A percentile compares a stretch with the other conserved stretches of the same genome.
These are phyloP conservation scores for Aspergillus aculeatinus DNA, from an alignment of 2,329 filamentous ascomycete genomes.

Conservation along the genomic window DNA sequence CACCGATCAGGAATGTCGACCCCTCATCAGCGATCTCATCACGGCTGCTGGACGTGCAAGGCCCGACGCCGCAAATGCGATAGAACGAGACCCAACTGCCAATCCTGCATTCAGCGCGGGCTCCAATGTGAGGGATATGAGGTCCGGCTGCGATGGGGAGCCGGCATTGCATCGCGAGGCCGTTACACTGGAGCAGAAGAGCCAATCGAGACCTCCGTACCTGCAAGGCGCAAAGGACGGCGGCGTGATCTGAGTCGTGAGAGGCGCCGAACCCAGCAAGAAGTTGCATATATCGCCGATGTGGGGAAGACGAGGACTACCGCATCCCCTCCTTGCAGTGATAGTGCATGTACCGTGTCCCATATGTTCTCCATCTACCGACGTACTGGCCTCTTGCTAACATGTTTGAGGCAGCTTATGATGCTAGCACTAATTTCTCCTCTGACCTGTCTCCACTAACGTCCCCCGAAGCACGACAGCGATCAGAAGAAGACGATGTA, in stretches of 20 bases:
- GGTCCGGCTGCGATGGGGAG: conserved; percentile 31
- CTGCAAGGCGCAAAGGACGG: conserved; percentile 25
- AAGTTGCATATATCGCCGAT: background rate
- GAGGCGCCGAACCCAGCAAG: conserved; percentile 6
- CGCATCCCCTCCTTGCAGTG: background rate
- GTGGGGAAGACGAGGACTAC: background rate
- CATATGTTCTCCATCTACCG: background rate
- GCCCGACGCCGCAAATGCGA: conserved; percentile 30
- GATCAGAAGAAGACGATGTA: conserved; percentile 11
- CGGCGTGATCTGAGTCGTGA: conserved; percentile 26
- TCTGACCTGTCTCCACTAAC: background rate
- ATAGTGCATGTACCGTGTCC: background rate
- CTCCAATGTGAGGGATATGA: conserved; percentile 33
- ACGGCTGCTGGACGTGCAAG: conserved; percentile 36
- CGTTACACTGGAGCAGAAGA: conserved; percentile 31
- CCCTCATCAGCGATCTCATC: conserved; percentile 22
- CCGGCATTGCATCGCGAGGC: conserved; percentile 34
- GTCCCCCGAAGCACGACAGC: background rate
- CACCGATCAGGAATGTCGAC: conserved; percentile 30
- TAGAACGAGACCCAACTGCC: conserved; percentile 25
- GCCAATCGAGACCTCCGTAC: conserved; percentile 25
- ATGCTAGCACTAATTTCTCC: background rate
- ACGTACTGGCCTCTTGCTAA: background rate
- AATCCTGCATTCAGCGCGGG: conserved; percentile 24
- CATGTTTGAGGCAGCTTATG: background rate